These are phyloP conservation scores for Acanthamoeba royreba DNA, from an alignment of 208 protist species.

Conservation along the genomic window DNA sequence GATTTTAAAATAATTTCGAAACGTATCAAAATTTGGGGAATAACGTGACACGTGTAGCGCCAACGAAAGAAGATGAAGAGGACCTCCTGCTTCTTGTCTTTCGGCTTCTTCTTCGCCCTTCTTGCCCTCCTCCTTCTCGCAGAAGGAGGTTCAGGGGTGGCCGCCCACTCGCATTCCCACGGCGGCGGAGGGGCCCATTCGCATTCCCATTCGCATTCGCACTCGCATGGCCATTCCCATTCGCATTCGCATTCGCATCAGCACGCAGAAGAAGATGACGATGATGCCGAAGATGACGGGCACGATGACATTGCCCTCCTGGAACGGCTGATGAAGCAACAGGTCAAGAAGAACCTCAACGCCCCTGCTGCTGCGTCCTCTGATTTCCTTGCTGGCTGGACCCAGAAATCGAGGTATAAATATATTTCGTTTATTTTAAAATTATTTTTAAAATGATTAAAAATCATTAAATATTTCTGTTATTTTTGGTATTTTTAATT, in stretches of 20 bases:
- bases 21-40: no score
- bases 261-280: neutral
- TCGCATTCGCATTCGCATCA: neutral
- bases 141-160: no score
- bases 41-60: no score
- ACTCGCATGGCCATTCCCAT: slow-evolving; percentile 17
- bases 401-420: neutral
- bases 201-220: slow-evolving; percentile 46
- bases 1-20: no score
- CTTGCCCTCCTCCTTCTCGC: no score
- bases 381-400: neutral
- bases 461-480: no score
- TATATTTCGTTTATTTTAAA: neutral
- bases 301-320: neutral
- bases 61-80: no score
- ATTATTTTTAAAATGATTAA: neutral
- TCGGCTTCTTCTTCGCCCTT: no score
- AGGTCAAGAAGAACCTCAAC: neutral
- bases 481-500: neutral
- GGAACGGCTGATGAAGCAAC: neutral
- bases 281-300: neutral
- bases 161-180: slow-evolving; percentile 7
- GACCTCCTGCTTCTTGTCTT: no score
- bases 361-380: neutral
- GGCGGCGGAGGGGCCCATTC: neutral